phyloP scores from a whole-genome alignment of 257 asterid species.

The Salvia miltiorrhiza region DNA sequence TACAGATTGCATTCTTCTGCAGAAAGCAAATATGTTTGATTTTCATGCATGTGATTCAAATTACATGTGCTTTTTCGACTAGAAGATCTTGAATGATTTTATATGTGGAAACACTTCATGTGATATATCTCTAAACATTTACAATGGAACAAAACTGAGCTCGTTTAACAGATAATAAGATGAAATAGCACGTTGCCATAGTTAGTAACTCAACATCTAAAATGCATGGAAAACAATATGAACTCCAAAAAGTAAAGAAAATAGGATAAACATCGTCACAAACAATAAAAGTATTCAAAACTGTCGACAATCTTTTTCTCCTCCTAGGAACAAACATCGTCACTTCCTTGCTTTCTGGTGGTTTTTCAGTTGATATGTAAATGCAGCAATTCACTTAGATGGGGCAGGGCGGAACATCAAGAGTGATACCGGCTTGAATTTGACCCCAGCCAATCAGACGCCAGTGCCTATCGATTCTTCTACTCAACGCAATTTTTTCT shows the following conservation, averaged over 20 bases:
- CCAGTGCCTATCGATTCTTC: conserved; percentile 99
- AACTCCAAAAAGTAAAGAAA: conserved; percentile 16
- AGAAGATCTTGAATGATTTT: too few relatives aligned
- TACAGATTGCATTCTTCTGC: too few relatives aligned
- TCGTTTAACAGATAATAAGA: not conserved
- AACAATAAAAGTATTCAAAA: conserved; percentile 27
- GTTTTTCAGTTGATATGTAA: conserved; percentile 8
- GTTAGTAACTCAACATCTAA: not conserved
- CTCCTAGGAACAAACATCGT: conserved; percentile 60
- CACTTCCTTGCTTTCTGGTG: conserved; percentile 17
- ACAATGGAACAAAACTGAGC: not conserved
- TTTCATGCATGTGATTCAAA: not conserved
- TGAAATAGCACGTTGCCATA: not conserved
- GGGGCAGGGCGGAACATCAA: conserved; percentile 87
- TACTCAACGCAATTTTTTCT: conserved; percentile 85
- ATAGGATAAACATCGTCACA: conserved; percentile 10
- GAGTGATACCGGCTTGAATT: conserved; percentile 88
- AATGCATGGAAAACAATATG: not conserved
- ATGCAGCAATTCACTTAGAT: conserved; percentile 34
- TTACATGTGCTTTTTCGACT: too few relatives aligned
- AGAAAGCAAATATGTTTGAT: too few relatives aligned
- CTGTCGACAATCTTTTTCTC: conserved; percentile 37
- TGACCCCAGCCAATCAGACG: conserved; percentile 99
- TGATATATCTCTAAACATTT: not conserved
- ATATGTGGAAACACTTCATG: too few relatives aligned